Evolutionary conservation across 768 basidiomycete genomes (phyloP), one percentile per base, ranked within the genome.

Genomic region (Leccinellum luteum): DNA sequence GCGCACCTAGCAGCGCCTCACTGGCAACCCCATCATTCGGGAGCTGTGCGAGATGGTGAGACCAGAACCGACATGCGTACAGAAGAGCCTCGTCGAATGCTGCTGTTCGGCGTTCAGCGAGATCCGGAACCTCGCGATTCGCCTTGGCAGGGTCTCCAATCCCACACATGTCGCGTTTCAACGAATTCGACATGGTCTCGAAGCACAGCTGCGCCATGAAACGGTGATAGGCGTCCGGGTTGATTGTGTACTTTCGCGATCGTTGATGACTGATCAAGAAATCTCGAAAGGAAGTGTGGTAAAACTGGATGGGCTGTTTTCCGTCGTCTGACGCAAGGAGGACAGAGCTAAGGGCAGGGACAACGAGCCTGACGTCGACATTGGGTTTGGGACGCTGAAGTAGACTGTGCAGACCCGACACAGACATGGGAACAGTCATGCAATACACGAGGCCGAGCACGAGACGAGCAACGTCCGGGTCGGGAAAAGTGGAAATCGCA

Each of bases 21-120:
- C 55, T 50, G 17, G 51, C 45, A 13, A 54, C 10, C 0, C 56
- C 59, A 12, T 52, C 57, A 6, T 23, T 45, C 15, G 64, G 55
- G n/a, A 64, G 59, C 25, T 57, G 66, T 2, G 57, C 19, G 28
- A 65, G 57, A 35, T 65, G 64, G 17, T 56, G 49, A 23, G 52
- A 53, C 64, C 64, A 65, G 34, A 55, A 65, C 10, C 58, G 60
- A 62, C 64, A 65, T 3, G 64, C 60, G 30, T 65, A 65, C 8
- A 49, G 4, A 25, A 65, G 27, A 1, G 60, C 57, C 44, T 59
- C 63, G 19, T 65, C 56, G 25, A 54, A 56, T 5, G 54, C 60
- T 5, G 34, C 27, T 21, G 25, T 19, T 3, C 56, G 35, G 14
- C 64, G 57, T 14, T 57, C 60, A 15, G 8, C 28, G 38, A 65